Evolutionary conservation across 306 rosid species (phyloP).

Genomic region (Canavalia gladiata): DNA sequence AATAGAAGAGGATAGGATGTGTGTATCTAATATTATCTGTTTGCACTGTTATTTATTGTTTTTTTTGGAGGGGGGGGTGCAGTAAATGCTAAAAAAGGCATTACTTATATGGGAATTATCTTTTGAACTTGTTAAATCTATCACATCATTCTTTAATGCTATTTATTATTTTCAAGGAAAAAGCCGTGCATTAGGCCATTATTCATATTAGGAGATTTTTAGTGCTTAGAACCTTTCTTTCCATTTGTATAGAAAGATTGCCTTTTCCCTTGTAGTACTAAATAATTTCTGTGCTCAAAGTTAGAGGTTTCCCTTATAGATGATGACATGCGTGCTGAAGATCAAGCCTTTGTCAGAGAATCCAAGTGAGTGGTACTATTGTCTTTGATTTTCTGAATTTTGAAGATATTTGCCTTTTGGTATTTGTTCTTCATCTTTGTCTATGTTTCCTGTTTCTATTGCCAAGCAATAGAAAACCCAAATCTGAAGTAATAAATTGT

Average conservation of each 20-base stretch:
- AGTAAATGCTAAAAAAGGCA: constrained; percentile 12
- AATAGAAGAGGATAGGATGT: constrained; percentile 2
- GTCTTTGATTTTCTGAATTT: constrained; percentile 36
- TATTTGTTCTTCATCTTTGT: constrained; percentile 23
- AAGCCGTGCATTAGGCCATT: constrained; percentile 22
- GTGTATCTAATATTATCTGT: constrained; percentile 10
- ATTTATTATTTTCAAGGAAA: constrained; percentile 32
- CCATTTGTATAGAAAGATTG: constrained; percentile 11
- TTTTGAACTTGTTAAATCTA: not conserved
- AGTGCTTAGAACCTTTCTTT: constrained; percentile 12
- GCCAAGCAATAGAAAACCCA: constrained; percentile 23
- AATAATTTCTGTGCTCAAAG: constrained; percentile 45
- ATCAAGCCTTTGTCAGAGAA: constrained; percentile 52
- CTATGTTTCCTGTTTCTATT: constrained; percentile 38
- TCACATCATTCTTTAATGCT: not conserved
- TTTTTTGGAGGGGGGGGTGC: not conserved
- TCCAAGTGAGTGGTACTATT: constrained; percentile 63
- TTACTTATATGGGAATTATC: constrained; percentile 31
- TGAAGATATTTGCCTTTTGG: not conserved
- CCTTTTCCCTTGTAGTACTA: constrained; percentile 40
- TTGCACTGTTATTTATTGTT: not conserved
- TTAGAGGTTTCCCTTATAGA: constrained; percentile 51
- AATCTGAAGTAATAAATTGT: constrained; percentile 5
- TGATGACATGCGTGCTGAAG: constrained; percentile 44
- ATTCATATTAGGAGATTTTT: constrained; percentile 18